Evolutionary conservation across 2,329 filamentous ascomycete species (phyloP), one percentile per base, ranked within the genome.

Genomic region (Hansfordia pulvinata): DNA sequence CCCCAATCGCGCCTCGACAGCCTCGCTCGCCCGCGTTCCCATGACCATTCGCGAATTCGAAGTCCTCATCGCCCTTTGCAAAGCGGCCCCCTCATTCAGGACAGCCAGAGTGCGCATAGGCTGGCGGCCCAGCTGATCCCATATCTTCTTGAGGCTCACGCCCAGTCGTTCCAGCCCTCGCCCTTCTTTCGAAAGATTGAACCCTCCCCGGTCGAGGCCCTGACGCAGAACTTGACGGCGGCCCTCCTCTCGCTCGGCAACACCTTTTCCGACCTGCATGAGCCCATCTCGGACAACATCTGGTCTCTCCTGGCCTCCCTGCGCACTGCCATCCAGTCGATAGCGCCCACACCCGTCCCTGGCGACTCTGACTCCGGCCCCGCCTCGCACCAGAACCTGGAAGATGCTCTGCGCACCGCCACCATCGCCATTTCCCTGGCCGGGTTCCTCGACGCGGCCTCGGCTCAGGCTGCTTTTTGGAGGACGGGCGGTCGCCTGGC

Each of bases 21-120:
- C 63, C 19, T 60, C 62, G 4, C 42, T 69, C 32, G 63, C 63
- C 19, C 58, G 62, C 19, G 57, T 68, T 28, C 71, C 72, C 9
- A 77, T 77, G 72, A 82, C 76, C 28, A 73, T 86, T 28, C 76
- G 82, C 43, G 92, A 98, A 60, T 77, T 93, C 39, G 88, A 98
- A 51, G 81, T 93, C 28, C 66, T 98, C 15, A 58, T 96, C 15
- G 84, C 90, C 22, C 64, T 98, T 15, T 96, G 88, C 61, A 88
- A 86, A 55, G 83, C 88, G 28, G 83, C 86, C 4, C 78, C 4
- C 67, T 73, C 14, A 64, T 96, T 15, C 65, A 75, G 27, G 75
- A 72, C 23, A 52, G 60, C 21, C 71, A 82, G 33, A 78, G 80
- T 44, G 86, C 85, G 16, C 72, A 81, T 42, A 78, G 74, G 41